Percentiles rank a stretch among this genome's conserved stretches.
Conservation (phyloP, 2,329 filamentous ascomycete genomes). For the Fusarium piperis region DNA sequence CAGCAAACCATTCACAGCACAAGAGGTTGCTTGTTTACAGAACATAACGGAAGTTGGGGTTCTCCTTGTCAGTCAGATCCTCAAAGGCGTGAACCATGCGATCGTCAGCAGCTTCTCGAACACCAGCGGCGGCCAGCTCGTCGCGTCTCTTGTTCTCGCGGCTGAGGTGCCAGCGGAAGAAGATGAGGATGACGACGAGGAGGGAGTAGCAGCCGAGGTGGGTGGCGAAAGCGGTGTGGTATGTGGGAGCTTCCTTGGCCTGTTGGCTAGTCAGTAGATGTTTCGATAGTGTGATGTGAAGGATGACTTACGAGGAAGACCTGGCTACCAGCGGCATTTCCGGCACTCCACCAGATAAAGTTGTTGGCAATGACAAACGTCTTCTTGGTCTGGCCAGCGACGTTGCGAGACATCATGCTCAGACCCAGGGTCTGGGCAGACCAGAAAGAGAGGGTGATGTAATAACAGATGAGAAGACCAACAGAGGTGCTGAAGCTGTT, state of each 20-base stretch:
- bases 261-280: neutral
- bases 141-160: slow-evolving; percentile 69
- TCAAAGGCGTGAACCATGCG: slow-evolving; percentile 62
- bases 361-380: slow-evolving; percentile 73
- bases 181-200: slow-evolving; percentile 66
- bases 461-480: slow-evolving; percentile 77
- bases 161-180: slow-evolving; percentile 66
- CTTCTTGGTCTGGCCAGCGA: slow-evolving; percentile 80
- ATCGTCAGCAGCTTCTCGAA: slow-evolving; percentile 50
- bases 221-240: slow-evolving; percentile 75
- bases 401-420: slow-evolving; percentile 74
- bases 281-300: neutral
- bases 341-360: slow-evolving; percentile 75
- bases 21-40: neutral
- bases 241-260: slow-evolving; percentile 58
- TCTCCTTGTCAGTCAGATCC: slow-evolving; percentile 71
- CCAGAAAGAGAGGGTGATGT: slow-evolving; percentile 82
- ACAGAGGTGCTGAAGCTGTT: slow-evolving; percentile 66
- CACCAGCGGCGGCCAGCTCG: slow-evolving; percentile 53
- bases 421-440: slow-evolving; percentile 74
- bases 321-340: slow-evolving; percentile 68
- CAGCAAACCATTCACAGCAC: neutral
- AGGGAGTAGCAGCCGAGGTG: slow-evolving; percentile 75
- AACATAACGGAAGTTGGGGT: slow-evolving; percentile 68
- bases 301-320: slow-evolving; percentile 12